These are phyloP conservation scores for Lathyrus tuberosus DNA, from an alignment of 306 rosid genomes.

Conservation along the genomic window DNA sequence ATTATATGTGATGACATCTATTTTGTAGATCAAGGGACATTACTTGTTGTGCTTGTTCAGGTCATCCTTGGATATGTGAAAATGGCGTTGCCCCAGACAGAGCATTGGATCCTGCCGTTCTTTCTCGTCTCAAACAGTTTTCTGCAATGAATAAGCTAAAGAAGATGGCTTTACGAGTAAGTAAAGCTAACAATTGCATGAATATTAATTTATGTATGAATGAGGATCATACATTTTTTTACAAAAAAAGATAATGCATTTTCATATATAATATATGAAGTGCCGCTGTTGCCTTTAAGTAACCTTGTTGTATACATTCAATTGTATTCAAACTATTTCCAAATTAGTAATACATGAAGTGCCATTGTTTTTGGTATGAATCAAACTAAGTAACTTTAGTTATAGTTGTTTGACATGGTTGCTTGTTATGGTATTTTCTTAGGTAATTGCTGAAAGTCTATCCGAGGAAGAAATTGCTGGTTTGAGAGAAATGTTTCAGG, in stretches of 20 bases:
- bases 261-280: slow-evolving; percentile 23
- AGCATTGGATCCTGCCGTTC: slow-evolving; percentile 94
- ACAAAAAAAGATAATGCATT: slow-evolving; percentile 20
- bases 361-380: slow-evolving; percentile 8
- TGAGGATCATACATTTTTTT: slow-evolving; percentile 20
- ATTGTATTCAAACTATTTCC: slow-evolving; percentile 4
- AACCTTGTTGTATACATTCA: slow-evolving; percentile 9
- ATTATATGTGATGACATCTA: not conserved
- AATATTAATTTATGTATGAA: slow-evolving; percentile 26
- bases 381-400: slow-evolving; percentile 5
- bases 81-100: slow-evolving; percentile 99
- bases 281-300: slow-evolving; percentile 29
- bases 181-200: slow-evolving; percentile 38
- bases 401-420: slow-evolving; percentile 15
- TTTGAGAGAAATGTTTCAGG: slow-evolving; percentile 82
- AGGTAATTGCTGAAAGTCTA: slow-evolving; percentile 97
- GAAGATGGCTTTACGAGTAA: slow-evolving; percentile 98
- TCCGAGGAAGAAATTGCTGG: slow-evolving; percentile 99
- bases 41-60: slow-evolving; percentile 50
- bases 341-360: not conserved
- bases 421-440: slow-evolving; percentile 39
- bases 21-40: slow-evolving; percentile 35
- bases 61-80: slow-evolving; percentile 99
- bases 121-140: slow-evolving; percentile 97
- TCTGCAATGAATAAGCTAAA: slow-evolving; percentile 99